Conservation (phyloP, 1,284 basidiomycete genomes). For the Fomitopsis betulina region DNA sequence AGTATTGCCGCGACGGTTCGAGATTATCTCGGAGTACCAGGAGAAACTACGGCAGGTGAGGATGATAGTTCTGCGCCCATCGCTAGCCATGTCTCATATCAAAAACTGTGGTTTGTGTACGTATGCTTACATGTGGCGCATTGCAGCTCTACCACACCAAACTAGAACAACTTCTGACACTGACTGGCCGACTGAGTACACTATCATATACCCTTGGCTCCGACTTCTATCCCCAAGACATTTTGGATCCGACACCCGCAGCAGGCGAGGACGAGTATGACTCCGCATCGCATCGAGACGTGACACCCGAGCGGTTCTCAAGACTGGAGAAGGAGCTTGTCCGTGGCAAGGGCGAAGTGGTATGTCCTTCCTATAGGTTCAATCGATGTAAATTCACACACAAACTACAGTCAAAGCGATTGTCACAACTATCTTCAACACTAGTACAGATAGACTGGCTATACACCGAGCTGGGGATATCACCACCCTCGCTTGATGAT, state of each 20-base stretch:
- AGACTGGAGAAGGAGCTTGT: constrained; percentile 78
- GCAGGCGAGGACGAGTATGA: constrained; percentile 38
- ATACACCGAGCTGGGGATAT: constrained; percentile 73
- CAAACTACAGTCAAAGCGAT: constrained; percentile 53
- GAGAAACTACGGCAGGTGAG: constrained; percentile 73
- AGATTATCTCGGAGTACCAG: constrained; percentile 59
- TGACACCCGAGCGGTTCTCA: constrained; percentile 72
- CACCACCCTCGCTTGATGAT: constrained; percentile 48
- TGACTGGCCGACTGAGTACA: constrained; percentile 56
- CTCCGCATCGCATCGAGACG: constrained; percentile 49
- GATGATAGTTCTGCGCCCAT: constrained; percentile 2
- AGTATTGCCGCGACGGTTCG: constrained; percentile 62
- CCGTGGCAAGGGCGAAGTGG: constrained; percentile 75
- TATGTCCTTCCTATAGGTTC: constrained; percentile 32
- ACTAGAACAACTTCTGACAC: constrained; percentile 65
- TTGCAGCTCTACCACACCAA: constrained; percentile 71
- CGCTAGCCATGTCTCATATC: background rate
- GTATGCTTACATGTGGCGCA: background rate
- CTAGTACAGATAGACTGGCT: constrained; percentile 76
- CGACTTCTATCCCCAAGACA: constrained; percentile 55
- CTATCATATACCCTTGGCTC: constrained; percentile 58
- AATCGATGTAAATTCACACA: background rate
- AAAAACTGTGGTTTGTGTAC: no score
- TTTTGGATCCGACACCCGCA: constrained; percentile 44
- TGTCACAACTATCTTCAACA: constrained; percentile 55